A percentile compares a stretch with the other conserved stretches of the same genome.
phyloP scores from a whole-genome alignment of 352 stramenopile genomes.

The Pythium myriotylum region DNA sequence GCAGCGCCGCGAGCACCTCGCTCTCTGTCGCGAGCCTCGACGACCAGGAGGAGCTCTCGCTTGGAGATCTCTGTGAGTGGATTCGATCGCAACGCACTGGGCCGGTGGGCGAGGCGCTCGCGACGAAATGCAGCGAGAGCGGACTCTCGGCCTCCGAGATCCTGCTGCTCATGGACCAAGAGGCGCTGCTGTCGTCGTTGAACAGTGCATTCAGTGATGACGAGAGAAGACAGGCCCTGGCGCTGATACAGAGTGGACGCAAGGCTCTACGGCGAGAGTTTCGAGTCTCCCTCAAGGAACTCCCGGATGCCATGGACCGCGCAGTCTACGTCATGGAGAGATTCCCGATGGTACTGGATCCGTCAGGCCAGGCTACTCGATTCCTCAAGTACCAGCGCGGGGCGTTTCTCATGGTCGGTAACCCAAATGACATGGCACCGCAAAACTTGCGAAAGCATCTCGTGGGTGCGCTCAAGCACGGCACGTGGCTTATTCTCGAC shows the following conservation, averaged over 20 bases:
- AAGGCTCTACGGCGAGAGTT: slow-evolving; percentile 29
- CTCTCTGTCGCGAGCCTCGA: background rate
- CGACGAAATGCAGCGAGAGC: slow-evolving; percentile 17
- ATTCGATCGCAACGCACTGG: slow-evolving; percentile 24
- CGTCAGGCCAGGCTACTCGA: slow-evolving; percentile 68
- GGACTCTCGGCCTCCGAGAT: slow-evolving; percentile 30
- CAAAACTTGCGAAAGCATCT: slow-evolving; percentile 73
- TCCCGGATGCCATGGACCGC: slow-evolving; percentile 86
- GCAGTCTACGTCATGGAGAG: slow-evolving; percentile 86
- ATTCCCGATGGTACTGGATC: slow-evolving; percentile 87
- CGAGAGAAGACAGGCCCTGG: slow-evolving; percentile 14
- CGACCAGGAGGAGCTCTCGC: slow-evolving; percentile 23
- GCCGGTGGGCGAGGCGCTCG: slow-evolving; percentile 15
- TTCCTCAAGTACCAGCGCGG: slow-evolving; percentile 92
- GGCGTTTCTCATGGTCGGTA: slow-evolving; percentile 78
- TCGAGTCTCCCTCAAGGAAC: slow-evolving; percentile 68
- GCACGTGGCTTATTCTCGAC: slow-evolving; percentile 74
- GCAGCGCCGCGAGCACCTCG: slow-evolving; percentile 28
- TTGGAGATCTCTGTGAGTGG: slow-evolving; percentile 38
- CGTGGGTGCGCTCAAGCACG: slow-evolving; percentile 72
- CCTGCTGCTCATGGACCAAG: slow-evolving; percentile 38
- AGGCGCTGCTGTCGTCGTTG: slow-evolving; percentile 27
- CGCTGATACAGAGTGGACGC: slow-evolving; percentile 29
- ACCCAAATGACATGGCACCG: slow-evolving; percentile 63
- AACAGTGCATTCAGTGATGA: slow-evolving; percentile 15